phyloP scores from a whole-genome alignment of 2,329 filamentous ascomycete genomes.

The Alternaria brassicae region DNA sequence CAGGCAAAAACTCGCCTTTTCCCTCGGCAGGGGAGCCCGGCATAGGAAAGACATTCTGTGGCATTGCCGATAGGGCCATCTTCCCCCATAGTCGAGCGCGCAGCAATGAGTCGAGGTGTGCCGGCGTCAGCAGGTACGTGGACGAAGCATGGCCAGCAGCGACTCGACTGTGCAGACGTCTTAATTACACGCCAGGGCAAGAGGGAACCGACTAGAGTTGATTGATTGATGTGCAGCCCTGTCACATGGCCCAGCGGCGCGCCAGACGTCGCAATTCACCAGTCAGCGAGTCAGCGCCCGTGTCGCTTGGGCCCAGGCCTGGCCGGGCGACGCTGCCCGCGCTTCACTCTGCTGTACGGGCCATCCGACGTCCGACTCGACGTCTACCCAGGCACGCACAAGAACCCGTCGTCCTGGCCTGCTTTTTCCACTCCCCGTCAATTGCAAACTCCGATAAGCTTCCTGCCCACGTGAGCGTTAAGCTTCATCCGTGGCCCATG shows the following conservation, averaged over 20 bases:
- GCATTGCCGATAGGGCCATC: slow-evolving; percentile 47
- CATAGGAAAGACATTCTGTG: slow-evolving; percentile 38
- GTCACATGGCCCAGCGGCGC: slow-evolving; percentile 28
- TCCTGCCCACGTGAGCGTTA: slow-evolving; percentile 2
- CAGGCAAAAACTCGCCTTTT: slow-evolving; percentile 39
- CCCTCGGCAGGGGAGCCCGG: slow-evolving; percentile 36
- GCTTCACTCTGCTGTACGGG: slow-evolving; percentile 12
- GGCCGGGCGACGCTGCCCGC: slow-evolving; percentile 6
- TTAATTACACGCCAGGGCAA: slow-evolving; percentile 29
- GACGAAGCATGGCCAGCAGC: slow-evolving; percentile 29
- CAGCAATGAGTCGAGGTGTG: slow-evolving; percentile 23
- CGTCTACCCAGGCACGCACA: not conserved
- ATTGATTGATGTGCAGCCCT: slow-evolving; percentile 37
- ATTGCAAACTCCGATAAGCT: not conserved
- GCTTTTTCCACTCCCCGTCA: not conserved
- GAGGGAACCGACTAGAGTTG: slow-evolving; percentile 20
- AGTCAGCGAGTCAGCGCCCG: slow-evolving; percentile 30
- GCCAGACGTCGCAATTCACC: slow-evolving; percentile 35
- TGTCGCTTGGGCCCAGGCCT: slow-evolving; percentile 9
- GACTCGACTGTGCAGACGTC: slow-evolving; percentile 37
- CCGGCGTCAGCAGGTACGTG: slow-evolving; percentile 27
- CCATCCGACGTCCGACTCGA: not conserved
- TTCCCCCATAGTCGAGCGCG: slow-evolving; percentile 42
- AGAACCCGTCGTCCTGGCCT: not conserved
- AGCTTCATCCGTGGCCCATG: slow-evolving; percentile 4